A percentile compares a stretch with the other conserved stretches of the same genome.
Evolutionary conservation across 2,329 filamentous ascomycete genomes (phyloP).

Genomic region (Xylaria arbuscula): DNA sequence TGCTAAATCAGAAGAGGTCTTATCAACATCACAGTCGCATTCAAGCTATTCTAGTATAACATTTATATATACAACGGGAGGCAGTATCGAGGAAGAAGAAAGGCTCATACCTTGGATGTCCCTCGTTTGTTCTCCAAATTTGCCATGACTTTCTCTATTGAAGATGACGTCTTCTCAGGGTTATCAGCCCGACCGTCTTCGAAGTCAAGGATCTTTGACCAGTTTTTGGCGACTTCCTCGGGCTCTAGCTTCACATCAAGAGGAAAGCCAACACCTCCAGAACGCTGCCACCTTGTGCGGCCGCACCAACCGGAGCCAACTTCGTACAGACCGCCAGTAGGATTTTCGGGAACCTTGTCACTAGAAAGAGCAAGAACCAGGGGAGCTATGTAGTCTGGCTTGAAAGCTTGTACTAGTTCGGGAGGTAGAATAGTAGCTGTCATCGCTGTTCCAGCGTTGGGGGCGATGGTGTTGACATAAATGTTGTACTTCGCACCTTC

Average conservation of each 20-base stretch:
- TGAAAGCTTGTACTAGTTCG: conserved; percentile 98
- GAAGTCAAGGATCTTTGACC: conserved; percentile 85
- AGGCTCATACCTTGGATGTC: conserved; percentile 67
- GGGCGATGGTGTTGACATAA: conserved; percentile 96
- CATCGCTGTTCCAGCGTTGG: conserved; percentile 96
- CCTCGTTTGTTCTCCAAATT: conserved; percentile 84
- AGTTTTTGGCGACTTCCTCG: conserved; percentile 81
- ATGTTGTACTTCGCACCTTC: conserved; percentile 99
- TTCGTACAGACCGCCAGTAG: conserved; percentile 91
- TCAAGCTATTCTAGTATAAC: conserved; percentile 43
- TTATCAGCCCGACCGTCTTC: conserved; percentile 88
- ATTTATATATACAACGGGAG: conserved; percentile 44
- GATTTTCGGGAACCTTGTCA: conserved; percentile 85
- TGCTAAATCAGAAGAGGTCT: conserved; percentile 40
- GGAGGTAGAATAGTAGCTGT: conserved; percentile 94
- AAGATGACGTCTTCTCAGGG: conserved; percentile 81
- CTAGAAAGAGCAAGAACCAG: conserved; percentile 85
- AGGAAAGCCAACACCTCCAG: conserved; percentile 90
- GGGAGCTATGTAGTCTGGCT: conserved; percentile 97
- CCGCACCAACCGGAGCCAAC: conserved; percentile 94
- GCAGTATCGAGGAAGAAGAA: conserved; percentile 45
- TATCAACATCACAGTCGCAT: conserved; percentile 37
- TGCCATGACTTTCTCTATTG: conserved; percentile 78
- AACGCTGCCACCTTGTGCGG: conserved; percentile 93
- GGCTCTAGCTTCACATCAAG: conserved; percentile 84